Conservation (phyloP, 441 rosid genomes). For the Theobroma grandiflorum region DNA sequence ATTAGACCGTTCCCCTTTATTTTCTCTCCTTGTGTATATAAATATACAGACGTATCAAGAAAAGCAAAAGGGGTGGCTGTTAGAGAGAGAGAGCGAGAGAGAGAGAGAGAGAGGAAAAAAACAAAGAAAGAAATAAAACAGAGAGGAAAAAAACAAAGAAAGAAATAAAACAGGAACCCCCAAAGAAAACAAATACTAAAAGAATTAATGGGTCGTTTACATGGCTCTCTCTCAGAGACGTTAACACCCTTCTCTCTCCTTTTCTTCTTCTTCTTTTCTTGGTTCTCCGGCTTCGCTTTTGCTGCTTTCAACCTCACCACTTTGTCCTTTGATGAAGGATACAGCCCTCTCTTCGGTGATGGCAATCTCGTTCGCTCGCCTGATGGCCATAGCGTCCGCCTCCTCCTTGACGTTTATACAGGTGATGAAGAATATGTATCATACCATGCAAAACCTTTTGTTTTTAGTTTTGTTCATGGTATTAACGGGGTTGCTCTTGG, state of each 20-base stretch:
- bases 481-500: background rate
- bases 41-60: constrained; percentile 17
- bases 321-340: constrained; percentile 78
- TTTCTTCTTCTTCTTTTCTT: background rate
- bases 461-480: background rate
- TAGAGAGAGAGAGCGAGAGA: background rate
- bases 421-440: constrained; percentile 42
- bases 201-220: constrained; percentile 10
- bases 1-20: background rate
- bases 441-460: background rate
- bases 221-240: background rate
- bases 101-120: no score
- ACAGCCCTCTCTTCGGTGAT: constrained; percentile 84
- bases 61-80: background rate
- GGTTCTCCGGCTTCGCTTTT: constrained; percentile 21
- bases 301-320: constrained; percentile 55
- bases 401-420: constrained; percentile 82
- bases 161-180: background rate
- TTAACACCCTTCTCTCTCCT: constrained; percentile 2
- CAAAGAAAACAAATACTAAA: background rate
- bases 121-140: background rate
- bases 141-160: background rate
- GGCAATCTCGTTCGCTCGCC: constrained; percentile 79
- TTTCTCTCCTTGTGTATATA: background rate
- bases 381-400: constrained; percentile 69